Evolutionary conservation across 352 stramenopile genomes (phyloP), one percentile per base, ranked within the genome.

Genomic region (Discostella stelligera): DNA sequence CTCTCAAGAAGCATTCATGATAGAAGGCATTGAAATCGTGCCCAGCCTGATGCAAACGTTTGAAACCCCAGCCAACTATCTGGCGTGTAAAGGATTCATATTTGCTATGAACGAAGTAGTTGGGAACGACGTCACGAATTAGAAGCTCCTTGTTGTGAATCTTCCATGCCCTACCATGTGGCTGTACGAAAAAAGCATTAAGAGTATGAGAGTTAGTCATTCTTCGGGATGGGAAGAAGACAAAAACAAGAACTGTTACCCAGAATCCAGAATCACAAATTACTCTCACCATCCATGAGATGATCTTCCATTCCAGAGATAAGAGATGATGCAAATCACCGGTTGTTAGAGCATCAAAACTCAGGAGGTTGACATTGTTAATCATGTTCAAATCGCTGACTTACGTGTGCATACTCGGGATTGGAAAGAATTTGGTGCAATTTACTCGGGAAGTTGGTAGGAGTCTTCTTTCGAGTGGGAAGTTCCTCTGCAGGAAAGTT

Each of bases 51-150:
- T 63, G 27, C 3, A 63, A 27, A 11, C 54, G 54, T 14, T 63
- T 63, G 54, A 94, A 94, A 8, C 90, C 90, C 76, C 91, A 94
- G 9, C 91, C 82, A 77, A 93, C 94, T 8, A 94, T 77, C 73
- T 95, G 90, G 16, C 90, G 72, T 53, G 84, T 88, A 71, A 94
- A 94, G 21, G 77, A 89, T 27, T 83, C 80, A 60, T 84, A 90
- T 48, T 79, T 79, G 10, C 74, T 81, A 54, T 89, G 82, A 32
- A 76, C 68, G 73, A 90, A 89, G 80, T 84, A 87, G 4, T 75
- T 53, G 46, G 83, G 83, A 52, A 87, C 80, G 6, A 88, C 74
- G n/a, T 76, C 65, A 3, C 70, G 63, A 69, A 84, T 78, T 37
- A 87, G 81, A n/a, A 71, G 71, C 44, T 73, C 68, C 37, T 67